A percentile compares a stretch with the other conserved stretches of the same genome.
phyloP scores from a whole-genome alignment of 2,329 filamentous ascomycete species.

The Scedosporium aurantiacum region DNA sequence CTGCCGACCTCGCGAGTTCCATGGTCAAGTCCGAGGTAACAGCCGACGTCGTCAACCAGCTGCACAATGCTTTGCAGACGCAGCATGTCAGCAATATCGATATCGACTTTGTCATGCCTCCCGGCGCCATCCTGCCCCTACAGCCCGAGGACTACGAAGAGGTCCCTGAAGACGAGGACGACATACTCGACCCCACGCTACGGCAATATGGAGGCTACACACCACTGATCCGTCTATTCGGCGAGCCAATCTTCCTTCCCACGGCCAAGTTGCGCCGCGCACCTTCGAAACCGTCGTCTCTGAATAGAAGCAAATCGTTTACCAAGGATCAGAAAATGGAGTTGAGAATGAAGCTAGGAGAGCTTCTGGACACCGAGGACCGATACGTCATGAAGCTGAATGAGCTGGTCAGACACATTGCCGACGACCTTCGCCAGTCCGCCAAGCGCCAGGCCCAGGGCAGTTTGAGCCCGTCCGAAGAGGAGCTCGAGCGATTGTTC shows the following conservation, averaged over 20 bases:
- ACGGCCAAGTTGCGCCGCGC: constrained; percentile 76
- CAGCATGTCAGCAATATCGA: constrained; percentile 79
- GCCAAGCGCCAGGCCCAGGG: constrained; percentile 45
- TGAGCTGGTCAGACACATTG: constrained; percentile 71
- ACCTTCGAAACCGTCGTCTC: constrained; percentile 72
- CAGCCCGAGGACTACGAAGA: constrained; percentile 49
- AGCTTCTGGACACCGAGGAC: constrained; percentile 87
- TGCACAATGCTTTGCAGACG: constrained; percentile 67
- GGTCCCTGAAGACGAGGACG: constrained; percentile 51
- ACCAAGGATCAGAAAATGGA: constrained; percentile 72
- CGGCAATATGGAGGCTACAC: constrained; percentile 69
- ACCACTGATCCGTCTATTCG: constrained; percentile 65
- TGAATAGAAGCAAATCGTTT: constrained; percentile 70
- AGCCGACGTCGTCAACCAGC: constrained; percentile 57
- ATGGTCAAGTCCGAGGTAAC: constrained; percentile 77
- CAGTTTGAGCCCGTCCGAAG: constrained; percentile 60
- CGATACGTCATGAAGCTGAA: constrained; percentile 84
- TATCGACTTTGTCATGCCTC: constrained; percentile 74
- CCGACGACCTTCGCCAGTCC: constrained; percentile 65
- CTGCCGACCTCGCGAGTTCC: constrained; percentile 74
- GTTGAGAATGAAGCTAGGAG: constrained; percentile 76
- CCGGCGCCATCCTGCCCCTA: constrained; percentile 60
- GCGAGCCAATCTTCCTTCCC: constrained; percentile 75
- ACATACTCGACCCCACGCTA: constrained; percentile 51
- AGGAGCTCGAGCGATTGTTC: constrained; percentile 67